Conservation (phyloP, 2,329 filamentous ascomycete genomes). For the Verticillium longisporum region DNA sequence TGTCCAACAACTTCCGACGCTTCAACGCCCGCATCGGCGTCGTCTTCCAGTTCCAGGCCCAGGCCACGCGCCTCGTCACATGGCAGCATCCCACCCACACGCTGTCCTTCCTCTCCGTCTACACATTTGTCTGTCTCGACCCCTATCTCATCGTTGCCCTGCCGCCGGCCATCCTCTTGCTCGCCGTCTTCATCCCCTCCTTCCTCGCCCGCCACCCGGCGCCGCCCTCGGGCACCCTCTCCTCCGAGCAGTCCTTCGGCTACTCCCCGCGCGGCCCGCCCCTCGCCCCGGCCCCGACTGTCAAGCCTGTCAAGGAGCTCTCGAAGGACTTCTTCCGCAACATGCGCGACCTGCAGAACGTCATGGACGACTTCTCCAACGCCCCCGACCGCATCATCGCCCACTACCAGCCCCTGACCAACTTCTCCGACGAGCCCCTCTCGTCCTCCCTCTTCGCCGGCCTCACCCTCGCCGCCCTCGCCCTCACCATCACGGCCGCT, state of each 20-base stretch:
- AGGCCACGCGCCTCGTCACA: constrained; percentile 67
- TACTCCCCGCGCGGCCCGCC: constrained; percentile 79
- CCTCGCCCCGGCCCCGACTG: constrained; percentile 74
- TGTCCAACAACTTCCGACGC: constrained; percentile 93
- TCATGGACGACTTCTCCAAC: constrained; percentile 90
- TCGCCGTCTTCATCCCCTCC: constrained; percentile 82
- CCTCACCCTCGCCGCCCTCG: constrained; percentile 55
- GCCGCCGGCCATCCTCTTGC: constrained; percentile 66
- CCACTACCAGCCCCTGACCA: constrained; percentile 73
- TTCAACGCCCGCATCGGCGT: constrained; percentile 96
- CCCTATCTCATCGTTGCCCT: constrained; percentile 77
- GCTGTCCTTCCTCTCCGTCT: constrained; percentile 80
- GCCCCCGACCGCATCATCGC: constrained; percentile 73
- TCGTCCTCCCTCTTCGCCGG: constrained; percentile 77
- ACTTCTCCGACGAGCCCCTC: constrained; percentile 85
- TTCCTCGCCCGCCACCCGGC: constrained; percentile 82
- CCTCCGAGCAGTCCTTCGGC: constrained; percentile 49
- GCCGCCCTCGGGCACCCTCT: constrained; percentile 41
- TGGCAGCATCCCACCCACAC: constrained; percentile 83
- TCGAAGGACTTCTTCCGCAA: constrained; percentile 96
- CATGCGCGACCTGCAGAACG: constrained; percentile 93
- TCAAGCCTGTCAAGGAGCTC: constrained; percentile 86
- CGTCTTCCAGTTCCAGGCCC: constrained; percentile 86
- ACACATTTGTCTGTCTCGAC: constrained; percentile 87
- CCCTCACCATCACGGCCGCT: constrained; percentile 72